These are phyloP conservation scores for Citrullus mucosospermus DNA, from an alignment of 306 rosid species.

Conservation along the genomic window DNA sequence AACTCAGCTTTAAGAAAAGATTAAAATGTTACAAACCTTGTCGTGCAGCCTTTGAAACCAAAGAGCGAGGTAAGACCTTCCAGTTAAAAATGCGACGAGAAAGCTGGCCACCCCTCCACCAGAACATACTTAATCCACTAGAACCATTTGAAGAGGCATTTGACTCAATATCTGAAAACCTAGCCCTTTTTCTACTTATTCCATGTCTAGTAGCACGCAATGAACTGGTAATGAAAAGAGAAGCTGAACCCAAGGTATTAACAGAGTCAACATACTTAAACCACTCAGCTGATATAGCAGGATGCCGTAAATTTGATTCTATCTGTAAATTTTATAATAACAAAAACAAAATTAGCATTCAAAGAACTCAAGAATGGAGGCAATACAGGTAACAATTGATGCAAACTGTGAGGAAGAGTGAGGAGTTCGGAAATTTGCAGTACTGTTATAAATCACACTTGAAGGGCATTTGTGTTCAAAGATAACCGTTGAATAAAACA, in stretches of 20 bases:
- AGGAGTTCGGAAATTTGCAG: not conserved
- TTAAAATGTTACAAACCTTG: constrained; percentile 49
- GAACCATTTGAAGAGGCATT: constrained; percentile 46
- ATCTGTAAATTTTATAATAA: constrained; percentile 32
- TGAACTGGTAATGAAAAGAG: constrained; percentile 50
- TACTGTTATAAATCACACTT: not conserved
- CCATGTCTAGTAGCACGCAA: constrained; percentile 51
- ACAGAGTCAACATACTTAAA: constrained; percentile 70
- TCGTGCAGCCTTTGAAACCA: constrained; percentile 84
- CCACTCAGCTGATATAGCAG: constrained; percentile 74
- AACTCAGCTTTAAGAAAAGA: constrained; percentile 10
- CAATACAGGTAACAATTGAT: not conserved
- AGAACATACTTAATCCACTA: constrained; percentile 67
- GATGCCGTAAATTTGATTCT: constrained; percentile 61
- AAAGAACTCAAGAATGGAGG: constrained; percentile 7
- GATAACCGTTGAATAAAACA: not conserved
- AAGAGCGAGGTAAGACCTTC: constrained; percentile 62
- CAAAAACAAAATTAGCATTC: constrained; percentile 3
- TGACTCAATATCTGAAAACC: constrained; percentile 46
- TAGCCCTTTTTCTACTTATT: constrained; percentile 51
- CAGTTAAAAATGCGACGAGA: constrained; percentile 79
- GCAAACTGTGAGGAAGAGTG: not conserved
- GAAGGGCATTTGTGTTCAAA: not conserved
- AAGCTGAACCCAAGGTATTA: constrained; percentile 74
- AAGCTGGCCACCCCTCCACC: constrained; percentile 98